Base-by-base conservation (phyloP, 2,329 filamentous ascomycete species). In the Blastomyces percursus region DNA sequence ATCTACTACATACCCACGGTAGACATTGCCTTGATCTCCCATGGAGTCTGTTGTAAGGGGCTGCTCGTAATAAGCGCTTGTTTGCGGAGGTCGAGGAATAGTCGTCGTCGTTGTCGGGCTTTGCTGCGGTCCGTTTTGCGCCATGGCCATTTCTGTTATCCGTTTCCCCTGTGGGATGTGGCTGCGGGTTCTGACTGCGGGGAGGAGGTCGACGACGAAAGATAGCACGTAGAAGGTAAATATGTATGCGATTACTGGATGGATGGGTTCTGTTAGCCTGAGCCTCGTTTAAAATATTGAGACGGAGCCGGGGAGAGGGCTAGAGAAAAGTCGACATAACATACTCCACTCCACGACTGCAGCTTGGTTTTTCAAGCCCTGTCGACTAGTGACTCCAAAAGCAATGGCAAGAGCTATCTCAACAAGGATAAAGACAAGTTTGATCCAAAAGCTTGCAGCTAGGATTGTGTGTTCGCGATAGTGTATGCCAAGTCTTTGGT, bases 151-250 rank as follows among this genome's bases (percentile, higher is more conserved):
- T 24, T 70, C 67, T 64, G 69, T 67, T 12, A 68, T 65, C 24
- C 67, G 67, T 65, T 77, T 72, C 38, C 76, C 77, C 60, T 79
- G 77, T 0, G 77, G 76, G 5, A 77, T 62, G 60, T 75, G 76
- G 67, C 77, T 72, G 66, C 82, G 84, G 12, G 85, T 88, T 65
- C 82, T 79, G 2, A 88, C 79, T 12, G 90, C 90, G 0, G 94
- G 94, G 66, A 89, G 81, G 59, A 99, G 84, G 76, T 99, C 93
- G 72, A 96, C 81, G 70, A 88, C 82, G 79, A 96, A 97, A 65
- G 88, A 91, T 66, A 93, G 82, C 65, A 95, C 81, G 77, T 96
- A 97, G 71, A 92, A 88, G 61, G 89, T 90, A 77, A 92, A 96
- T 71, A 96, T 81, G 71, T 96, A 86, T 40, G 91, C 84, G 66